Conservation (phyloP, 345 rosid genomes). For the Hibiscus mutabilis region DNA sequence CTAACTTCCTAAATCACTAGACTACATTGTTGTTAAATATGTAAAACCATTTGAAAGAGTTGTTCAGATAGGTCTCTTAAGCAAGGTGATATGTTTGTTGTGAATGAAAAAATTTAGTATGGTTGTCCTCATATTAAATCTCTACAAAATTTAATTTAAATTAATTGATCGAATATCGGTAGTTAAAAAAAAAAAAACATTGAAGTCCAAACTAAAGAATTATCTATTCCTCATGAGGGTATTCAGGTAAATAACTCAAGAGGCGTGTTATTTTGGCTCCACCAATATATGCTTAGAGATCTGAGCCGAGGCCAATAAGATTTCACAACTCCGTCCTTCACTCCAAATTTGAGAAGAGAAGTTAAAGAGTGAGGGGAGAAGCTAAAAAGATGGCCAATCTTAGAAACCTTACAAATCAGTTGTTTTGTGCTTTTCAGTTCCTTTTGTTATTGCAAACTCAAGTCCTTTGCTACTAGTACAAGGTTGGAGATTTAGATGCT, state of each 20-base stretch:
- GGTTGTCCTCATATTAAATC: no score
- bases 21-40: no score
- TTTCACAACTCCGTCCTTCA: neutral
- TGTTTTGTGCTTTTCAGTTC: slow-evolving; percentile 30
- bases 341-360: neutral
- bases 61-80: no score
- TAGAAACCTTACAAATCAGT: neutral
- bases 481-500: slow-evolving; percentile 77
- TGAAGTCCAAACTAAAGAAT: no score
- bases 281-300: neutral
- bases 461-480: slow-evolving; percentile 41
- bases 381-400: slow-evolving; percentile 9
- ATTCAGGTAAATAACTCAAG: neutral
- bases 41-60: no score
- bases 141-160: no score
- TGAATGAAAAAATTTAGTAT: no score
- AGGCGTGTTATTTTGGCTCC: slow-evolving; percentile 1
- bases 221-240: neutral
- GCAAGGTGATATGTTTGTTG: no score
- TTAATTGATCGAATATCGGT: no score
- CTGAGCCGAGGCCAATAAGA: slow-evolving; percentile 8
- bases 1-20: no score
- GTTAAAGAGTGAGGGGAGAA: no score
- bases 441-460: slow-evolving; percentile 35
- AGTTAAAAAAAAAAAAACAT: no score